Evolutionary conservation across 257 asterid genomes (phyloP).

Genomic region (Gentiana straminea): DNA sequence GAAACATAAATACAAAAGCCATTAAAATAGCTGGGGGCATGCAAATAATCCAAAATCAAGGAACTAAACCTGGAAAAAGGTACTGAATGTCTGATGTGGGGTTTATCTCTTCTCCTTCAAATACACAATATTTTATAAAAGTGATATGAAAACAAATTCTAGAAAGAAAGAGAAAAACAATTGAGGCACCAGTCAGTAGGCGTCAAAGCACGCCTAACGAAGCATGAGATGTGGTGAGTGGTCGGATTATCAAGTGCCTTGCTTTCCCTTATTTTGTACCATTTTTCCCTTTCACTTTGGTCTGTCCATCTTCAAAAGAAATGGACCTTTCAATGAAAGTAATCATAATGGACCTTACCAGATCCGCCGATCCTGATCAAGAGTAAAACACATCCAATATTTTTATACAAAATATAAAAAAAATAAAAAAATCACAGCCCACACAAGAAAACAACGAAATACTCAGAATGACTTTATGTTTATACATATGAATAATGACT

Average conservation of each 20-base stretch:
- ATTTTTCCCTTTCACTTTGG: constrained; percentile 7
- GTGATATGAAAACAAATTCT: too few relatives aligned
- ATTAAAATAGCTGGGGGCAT: constrained; percentile 29
- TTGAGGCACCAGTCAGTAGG: constrained; percentile 38
- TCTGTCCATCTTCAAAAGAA: constrained; percentile 35
- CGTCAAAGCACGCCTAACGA: constrained; percentile 86
- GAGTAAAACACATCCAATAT: too few relatives aligned
- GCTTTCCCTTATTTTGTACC: constrained; percentile 10
- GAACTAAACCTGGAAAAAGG: constrained; percentile 69
- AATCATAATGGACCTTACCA: constrained; percentile 20
- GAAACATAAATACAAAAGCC: constrained; percentile 22
- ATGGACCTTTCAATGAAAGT: constrained; percentile 69
- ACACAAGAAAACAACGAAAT: too few relatives aligned
- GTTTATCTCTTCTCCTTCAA: constrained; percentile 32
- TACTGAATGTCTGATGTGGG: constrained; percentile 68
- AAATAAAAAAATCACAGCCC: too few relatives aligned
- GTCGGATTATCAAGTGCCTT: constrained; percentile 44
- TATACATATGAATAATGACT: too few relatives aligned
- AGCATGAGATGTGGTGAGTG: constrained; percentile 61
- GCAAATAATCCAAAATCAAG: constrained; percentile 58
- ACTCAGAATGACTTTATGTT: too few relatives aligned
- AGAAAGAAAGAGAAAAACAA: constrained; percentile 9
- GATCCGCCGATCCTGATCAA: too few relatives aligned
- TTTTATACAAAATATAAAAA: too few relatives aligned
- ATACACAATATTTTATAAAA: too few relatives aligned